A percentile compares a stretch with the other conserved stretches of the same genome.
Evolutionary conservation across 257 asterid species (phyloP).

Genomic region (Solanum lycopersicoides): DNA sequence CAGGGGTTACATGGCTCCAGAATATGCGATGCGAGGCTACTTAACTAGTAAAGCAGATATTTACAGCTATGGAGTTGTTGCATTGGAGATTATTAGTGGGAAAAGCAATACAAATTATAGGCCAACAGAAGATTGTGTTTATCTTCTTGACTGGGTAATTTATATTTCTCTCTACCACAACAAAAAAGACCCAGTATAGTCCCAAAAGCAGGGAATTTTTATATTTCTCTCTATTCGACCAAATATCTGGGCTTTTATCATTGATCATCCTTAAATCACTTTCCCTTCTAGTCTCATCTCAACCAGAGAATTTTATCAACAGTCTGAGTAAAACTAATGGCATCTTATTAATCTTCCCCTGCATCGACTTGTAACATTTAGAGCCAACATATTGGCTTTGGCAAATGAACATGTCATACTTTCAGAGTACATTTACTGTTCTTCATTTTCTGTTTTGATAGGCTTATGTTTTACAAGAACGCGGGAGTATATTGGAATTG

Average conservation of each 20-base stretch:
- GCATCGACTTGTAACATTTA: background rate
- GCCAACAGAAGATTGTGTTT: conserved; percentile 66
- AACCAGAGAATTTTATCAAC: background rate
- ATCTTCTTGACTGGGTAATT: conserved; percentile 86
- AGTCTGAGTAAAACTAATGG: background rate
- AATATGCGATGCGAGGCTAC: conserved; percentile 84
- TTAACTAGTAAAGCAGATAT: conserved; percentile 84
- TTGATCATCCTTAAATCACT: background rate
- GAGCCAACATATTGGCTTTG: background rate
- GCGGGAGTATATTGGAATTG: conserved; percentile 54
- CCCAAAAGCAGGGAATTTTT: conserved; percentile 32
- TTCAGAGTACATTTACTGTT: background rate
- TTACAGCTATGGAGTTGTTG: conserved; percentile 94
- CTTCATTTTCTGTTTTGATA: conserved; percentile 5
- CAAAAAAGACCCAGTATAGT: background rate
- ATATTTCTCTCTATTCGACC: background rate
- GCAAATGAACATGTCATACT: background rate
- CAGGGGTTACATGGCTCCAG: conserved; percentile 99
- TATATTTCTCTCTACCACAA: background rate
- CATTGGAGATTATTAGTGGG: conserved; percentile 77
- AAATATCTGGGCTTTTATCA: background rate
- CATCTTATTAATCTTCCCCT: background rate
- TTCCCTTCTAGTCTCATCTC: background rate
- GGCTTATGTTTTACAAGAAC: conserved; percentile 88
- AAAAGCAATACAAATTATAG: conserved; percentile 80